Conservation (phyloP, 2,329 filamentous ascomycete genomes). For the Beauveria scarabaeidicola region DNA sequence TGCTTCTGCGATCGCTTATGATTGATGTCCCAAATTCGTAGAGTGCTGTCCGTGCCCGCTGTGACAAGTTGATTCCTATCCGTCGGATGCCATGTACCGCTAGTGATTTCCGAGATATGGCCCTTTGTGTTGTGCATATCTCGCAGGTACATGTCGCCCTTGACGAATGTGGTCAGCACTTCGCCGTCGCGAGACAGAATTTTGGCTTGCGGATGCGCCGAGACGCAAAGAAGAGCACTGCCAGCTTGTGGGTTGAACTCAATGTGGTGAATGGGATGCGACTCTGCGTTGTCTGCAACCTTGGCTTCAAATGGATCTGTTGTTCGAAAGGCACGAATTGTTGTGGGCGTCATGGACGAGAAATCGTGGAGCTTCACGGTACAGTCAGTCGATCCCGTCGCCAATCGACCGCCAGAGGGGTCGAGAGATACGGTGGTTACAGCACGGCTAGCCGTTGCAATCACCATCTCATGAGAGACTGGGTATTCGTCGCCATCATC, state of each 20-base stretch:
- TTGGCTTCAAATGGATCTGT: slow-evolving; percentile 81
- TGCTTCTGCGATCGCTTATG: slow-evolving; percentile 84
- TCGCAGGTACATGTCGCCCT: slow-evolving; percentile 95
- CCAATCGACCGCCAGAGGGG: slow-evolving; percentile 71
- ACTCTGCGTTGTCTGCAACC: slow-evolving; percentile 59
- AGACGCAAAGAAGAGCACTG: slow-evolving; percentile 73
- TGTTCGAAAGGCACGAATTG: slow-evolving; percentile 85
- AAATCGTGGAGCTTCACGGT: slow-evolving; percentile 92
- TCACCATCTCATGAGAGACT: slow-evolving; percentile 81
- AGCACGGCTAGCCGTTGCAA: slow-evolving; percentile 86
- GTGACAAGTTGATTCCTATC: slow-evolving; percentile 81
- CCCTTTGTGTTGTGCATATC: slow-evolving; percentile 98
- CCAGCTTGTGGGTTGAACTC: slow-evolving; percentile 80
- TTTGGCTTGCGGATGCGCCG: slow-evolving; percentile 83
- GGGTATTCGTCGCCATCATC: slow-evolving; percentile 84
- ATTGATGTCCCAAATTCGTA: slow-evolving; percentile 96
- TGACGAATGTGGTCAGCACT: slow-evolving; percentile 77
- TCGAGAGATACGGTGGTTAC: slow-evolving; percentile 81
- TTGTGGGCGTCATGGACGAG: slow-evolving; percentile 89
- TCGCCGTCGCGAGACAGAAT: slow-evolving; percentile 86
- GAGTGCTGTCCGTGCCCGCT: slow-evolving; percentile 86
- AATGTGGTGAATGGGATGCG: slow-evolving; percentile 79
- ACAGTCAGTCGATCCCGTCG: slow-evolving; percentile 88
- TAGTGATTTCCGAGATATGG: slow-evolving; percentile 85
- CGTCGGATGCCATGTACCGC: slow-evolving; percentile 83